These are phyloP conservation scores for Yamadazyma aaseri DNA, from an alignment of 1,139 yeast genomes.

Conservation along the genomic window DNA sequence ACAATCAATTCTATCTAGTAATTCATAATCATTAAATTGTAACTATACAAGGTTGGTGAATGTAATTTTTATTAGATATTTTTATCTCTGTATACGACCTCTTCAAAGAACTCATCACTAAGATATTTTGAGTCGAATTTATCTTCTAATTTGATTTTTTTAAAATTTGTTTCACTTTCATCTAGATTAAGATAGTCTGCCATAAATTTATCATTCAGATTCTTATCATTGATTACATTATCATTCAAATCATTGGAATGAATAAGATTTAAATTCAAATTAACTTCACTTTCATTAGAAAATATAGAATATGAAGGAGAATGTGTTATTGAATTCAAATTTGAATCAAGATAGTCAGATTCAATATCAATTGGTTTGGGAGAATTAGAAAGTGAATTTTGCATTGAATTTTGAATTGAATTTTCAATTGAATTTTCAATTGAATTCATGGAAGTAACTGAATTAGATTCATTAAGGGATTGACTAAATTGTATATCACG, in stretches of 20 bases:
- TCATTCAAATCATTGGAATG: constrained; percentile 16
- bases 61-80: no score
- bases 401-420: neutral
- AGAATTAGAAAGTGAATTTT: constrained; percentile 4
- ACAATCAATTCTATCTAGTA: no score
- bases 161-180: constrained; percentile 4
- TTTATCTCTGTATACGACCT: constrained; percentile 7
- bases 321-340: constrained; percentile 22
- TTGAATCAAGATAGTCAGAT: constrained; percentile 12
- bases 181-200: constrained; percentile 28
- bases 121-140: constrained; percentile 1
- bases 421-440: neutral
- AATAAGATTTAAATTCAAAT: constrained; percentile 12
- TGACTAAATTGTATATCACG: neutral
- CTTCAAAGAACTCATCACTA: constrained; percentile 11
- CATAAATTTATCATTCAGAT: constrained; percentile 26
- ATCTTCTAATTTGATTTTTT: constrained; percentile 5
- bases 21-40: neutral
- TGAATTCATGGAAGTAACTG: neutral
- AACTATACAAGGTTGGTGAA: neutral
- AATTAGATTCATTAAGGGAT: neutral
- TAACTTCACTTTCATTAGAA: constrained; percentile 26
- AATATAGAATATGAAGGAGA: constrained; percentile 33
- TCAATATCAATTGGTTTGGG: constrained; percentile 10
- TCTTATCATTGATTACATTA: constrained; percentile 6